These are phyloP conservation scores for Plasmodium vivax DNA, from an alignment of 169 alveolate genomes.

Conservation along the genomic window DNA sequence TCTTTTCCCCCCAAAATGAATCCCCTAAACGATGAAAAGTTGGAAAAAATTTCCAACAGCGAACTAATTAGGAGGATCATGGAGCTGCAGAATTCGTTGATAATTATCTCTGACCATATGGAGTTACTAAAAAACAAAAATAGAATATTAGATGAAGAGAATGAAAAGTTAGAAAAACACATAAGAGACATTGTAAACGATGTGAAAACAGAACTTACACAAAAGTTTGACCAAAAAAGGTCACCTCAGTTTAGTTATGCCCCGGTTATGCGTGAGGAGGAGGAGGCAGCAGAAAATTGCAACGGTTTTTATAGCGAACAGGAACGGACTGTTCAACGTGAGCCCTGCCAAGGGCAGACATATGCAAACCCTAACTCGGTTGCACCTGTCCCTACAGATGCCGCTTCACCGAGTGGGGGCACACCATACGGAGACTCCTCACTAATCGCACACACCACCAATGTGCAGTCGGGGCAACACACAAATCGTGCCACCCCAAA, in stretches of 20 bases:
- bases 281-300: background rate
- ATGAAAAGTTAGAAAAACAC: slow-evolving; percentile 36
- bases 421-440: background rate
- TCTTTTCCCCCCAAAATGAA: slow-evolving; percentile 14
- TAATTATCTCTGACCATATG: slow-evolving; percentile 42
- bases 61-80: slow-evolving; percentile 44
- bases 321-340: background rate
- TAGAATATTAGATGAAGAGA: slow-evolving; percentile 57
- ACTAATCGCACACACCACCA: background rate
- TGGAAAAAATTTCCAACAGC: slow-evolving; percentile 46
- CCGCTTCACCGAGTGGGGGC: background rate
- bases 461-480: background rate
- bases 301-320: background rate
- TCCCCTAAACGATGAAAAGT: slow-evolving; percentile 23
- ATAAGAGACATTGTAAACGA: slow-evolving; percentile 45
- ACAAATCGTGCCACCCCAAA: background rate
- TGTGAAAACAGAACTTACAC: slow-evolving; percentile 36
- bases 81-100: slow-evolving; percentile 23
- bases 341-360: background rate
- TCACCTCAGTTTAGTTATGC: background rate
- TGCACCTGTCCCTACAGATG: background rate
- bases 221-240: slow-evolving; percentile 4
- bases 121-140: slow-evolving; percentile 36
- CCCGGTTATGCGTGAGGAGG: background rate
- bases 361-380: background rate